These are phyloP conservation scores for Marasmius oreades DNA, from an alignment of 1,284 basidiomycete species.

Conservation along the genomic window DNA sequence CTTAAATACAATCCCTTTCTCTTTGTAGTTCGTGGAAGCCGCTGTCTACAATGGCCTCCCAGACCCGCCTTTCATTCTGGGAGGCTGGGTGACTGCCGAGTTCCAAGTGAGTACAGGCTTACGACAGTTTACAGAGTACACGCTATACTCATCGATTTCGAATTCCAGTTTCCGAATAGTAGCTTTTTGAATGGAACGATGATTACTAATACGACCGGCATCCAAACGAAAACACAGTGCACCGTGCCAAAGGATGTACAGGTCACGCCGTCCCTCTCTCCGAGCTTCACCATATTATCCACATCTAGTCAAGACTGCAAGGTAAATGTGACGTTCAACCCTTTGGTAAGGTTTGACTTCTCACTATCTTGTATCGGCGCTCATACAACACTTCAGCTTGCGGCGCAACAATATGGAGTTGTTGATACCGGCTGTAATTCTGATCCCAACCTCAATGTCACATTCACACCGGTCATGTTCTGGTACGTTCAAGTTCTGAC, in stretches of 20 bases:
- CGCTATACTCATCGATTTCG: neutral
- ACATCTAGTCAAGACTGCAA: constrained; percentile 43
- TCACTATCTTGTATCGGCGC: too few relatives aligned
- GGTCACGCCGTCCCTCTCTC: constrained; percentile 11
- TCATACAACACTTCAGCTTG: constrained; percentile 27
- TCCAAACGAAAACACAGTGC: constrained; percentile 48
- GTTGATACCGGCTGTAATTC: constrained; percentile 32
- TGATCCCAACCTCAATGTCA: constrained; percentile 26
- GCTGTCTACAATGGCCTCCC: constrained; percentile 27
- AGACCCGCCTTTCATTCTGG: constrained; percentile 13
- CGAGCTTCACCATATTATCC: constrained; percentile 34
- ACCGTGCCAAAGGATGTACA: constrained; percentile 28
- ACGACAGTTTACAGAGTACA: neutral
- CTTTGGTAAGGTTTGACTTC: constrained; percentile 24
- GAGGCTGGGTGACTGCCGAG: constrained; percentile 15
- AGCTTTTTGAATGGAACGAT: constrained; percentile 48
- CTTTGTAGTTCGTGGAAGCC: constrained; percentile 37
- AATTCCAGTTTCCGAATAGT: constrained; percentile 34
- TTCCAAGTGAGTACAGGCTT: constrained; percentile 31
- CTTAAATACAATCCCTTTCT: constrained; percentile 1
- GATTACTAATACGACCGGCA: constrained; percentile 48
- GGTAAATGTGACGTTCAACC: constrained; percentile 33
- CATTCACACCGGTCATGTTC: constrained; percentile 58
- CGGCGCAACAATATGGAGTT: constrained; percentile 47
- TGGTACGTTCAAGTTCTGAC: constrained; percentile 40